Evolutionary conservation across 2,329 filamentous ascomycete species (phyloP).

Genomic region (Penicillium oxalicum): DNA sequence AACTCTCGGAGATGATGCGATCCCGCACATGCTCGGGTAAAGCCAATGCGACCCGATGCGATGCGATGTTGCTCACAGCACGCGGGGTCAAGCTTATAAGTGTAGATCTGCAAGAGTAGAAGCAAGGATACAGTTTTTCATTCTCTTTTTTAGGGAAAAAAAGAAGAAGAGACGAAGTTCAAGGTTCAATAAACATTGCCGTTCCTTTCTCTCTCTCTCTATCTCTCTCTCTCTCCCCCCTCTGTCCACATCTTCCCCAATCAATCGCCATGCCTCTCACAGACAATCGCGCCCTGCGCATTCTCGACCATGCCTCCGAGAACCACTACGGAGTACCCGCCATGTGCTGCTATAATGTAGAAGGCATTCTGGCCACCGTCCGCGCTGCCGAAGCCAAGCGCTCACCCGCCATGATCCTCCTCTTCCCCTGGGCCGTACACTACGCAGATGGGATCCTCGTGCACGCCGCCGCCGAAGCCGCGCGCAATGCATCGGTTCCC

Average conservation of each 20-base stretch:
- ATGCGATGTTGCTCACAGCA: constrained; percentile 2
- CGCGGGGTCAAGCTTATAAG: background rate
- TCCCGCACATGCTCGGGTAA: constrained; percentile 6
- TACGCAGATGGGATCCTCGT: constrained; percentile 57
- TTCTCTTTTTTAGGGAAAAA: no score
- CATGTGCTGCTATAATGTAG: constrained; percentile 64
- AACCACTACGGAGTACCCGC: constrained; percentile 56
- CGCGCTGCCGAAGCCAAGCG: constrained; percentile 62
- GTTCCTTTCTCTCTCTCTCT: background rate
- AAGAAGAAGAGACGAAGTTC: no score
- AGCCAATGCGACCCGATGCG: background rate
- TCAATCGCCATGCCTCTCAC: constrained; percentile 29
- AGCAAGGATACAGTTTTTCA: no score
- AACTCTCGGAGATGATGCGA: constrained; percentile 14
- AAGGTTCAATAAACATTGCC: background rate
- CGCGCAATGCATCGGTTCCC: constrained; percentile 53
- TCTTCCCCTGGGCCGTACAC: constrained; percentile 68
- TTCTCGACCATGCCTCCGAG: constrained; percentile 51
- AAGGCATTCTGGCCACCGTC: constrained; percentile 63
- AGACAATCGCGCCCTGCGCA: constrained; percentile 50
- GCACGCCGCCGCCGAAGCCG: constrained; percentile 51
- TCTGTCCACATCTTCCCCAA: constrained; percentile 8
- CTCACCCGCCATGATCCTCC: constrained; percentile 64
- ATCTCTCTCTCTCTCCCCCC: constrained; percentile 22
- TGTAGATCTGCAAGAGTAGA: background rate